These are phyloP conservation scores for Tricholoma sp. DNA, from an alignment of 768 basidiomycete species.

Conservation along the genomic window DNA sequence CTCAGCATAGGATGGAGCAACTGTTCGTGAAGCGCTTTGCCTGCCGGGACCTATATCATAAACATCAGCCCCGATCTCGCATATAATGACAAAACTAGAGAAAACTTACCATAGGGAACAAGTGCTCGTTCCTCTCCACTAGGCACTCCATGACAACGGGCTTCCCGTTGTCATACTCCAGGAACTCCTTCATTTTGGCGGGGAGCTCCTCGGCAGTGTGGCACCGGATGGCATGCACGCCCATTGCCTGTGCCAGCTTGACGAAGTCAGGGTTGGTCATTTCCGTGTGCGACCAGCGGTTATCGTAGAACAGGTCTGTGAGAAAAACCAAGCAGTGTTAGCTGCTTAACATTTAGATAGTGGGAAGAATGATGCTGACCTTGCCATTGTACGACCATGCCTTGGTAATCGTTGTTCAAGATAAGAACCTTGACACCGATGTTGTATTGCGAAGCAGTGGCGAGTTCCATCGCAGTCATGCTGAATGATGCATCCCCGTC, in stretches of 20 bases:
- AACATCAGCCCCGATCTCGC: slow-evolving; percentile 3
- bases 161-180: slow-evolving; percentile 85
- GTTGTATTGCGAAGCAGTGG: slow-evolving; percentile 84
- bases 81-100: neutral
- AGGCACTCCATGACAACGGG: slow-evolving; percentile 90
- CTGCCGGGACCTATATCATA: slow-evolving; percentile 67
- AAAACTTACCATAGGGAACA: slow-evolving; percentile 78
- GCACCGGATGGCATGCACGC: slow-evolving; percentile 86
- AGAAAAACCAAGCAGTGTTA: too few species aligned
- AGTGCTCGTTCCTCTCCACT: slow-evolving; percentile 81
- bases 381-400: slow-evolving; percentile 99
- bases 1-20: slow-evolving; percentile 58
- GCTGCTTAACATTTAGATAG: neutral
- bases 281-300: slow-evolving; percentile 91
- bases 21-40: slow-evolving; percentile 92
- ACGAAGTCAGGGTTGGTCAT: slow-evolving; percentile 98
- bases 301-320: slow-evolving; percentile 89
- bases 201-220: slow-evolving; percentile 70
- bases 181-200: slow-evolving; percentile 96
- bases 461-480: slow-evolving; percentile 99
- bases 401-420: slow-evolving; percentile 96
- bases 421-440: slow-evolving; percentile 95
- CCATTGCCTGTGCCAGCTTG: slow-evolving; percentile 84
- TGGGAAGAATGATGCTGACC: slow-evolving; percentile 39
- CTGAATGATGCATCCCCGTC: slow-evolving; percentile 98